Percentiles rank a stretch among this genome's conserved stretches.
Conservation (phyloP, 148 eudicot species). For the Cornus florida region DNA sequence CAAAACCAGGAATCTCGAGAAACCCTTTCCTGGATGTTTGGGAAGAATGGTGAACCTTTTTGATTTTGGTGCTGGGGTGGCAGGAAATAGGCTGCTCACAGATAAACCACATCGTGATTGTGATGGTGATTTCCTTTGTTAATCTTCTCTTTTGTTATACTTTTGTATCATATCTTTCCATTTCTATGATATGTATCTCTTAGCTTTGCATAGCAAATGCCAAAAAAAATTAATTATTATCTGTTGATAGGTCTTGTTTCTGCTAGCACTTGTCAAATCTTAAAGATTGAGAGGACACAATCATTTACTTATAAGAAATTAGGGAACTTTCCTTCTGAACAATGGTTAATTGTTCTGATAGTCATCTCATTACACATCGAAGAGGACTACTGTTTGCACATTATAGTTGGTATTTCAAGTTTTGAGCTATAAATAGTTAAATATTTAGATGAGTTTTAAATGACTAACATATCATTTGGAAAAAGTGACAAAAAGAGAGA, state of each 20-base stretch:
- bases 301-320: not conserved
- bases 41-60: slow-evolving; percentile 90
- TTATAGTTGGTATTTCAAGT: not conserved
- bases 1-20: slow-evolving; percentile 40
- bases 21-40: slow-evolving; percentile 70
- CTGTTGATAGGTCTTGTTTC: not conserved
- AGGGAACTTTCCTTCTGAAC: not conserved
- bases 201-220: no score
- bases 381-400: not conserved
- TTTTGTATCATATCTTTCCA: not conserved
- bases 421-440: not conserved
- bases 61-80: slow-evolving; percentile 52
- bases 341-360: not conserved
- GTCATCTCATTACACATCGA: not conserved
- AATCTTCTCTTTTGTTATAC: not conserved
- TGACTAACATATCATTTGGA: no score
- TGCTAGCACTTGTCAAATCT: not conserved
- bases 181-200: no score
- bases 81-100: slow-evolving; percentile 68
- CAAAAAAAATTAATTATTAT: not conserved
- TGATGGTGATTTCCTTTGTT: slow-evolving; percentile 45
- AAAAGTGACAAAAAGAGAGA: no score
- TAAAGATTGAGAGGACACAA: not conserved
- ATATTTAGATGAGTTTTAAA: no score
- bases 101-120: slow-evolving; percentile 66